Base-by-base conservation (phyloP, 164 flowering plant genomes). In the Warburgia ugandensis region DNA sequence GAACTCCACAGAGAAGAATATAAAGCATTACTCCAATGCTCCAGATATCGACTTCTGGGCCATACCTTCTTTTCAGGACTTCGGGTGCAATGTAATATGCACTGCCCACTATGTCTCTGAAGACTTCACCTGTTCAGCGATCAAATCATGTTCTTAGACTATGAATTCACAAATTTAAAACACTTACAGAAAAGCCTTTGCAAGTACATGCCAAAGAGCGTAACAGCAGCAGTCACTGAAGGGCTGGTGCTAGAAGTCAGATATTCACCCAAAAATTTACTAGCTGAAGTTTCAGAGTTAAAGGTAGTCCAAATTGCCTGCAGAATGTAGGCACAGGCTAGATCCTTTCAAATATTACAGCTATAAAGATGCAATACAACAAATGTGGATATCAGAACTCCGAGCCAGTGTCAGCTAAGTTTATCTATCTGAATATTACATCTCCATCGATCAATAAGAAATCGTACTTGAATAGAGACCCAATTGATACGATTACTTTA, bases 1-100 rank as follows among this genome's bases (percentile, higher is more conserved):
- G 96, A 66, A 81, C 89, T 20, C 96, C 92, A 67, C 58, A 60
- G 0, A 86, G 74, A 56, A 84, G 83, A 57, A 86, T 86, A 51
- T 75, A 86, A 35, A 86, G 49, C 83, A 86, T 86, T 46, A 86
- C 92, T 11, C 92, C 96, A 20, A 80, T 63, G 56, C 92, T 84
- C 96, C 92, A 81, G 22, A 84, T 81, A 68, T 83, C 92, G 12
- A 73, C 84, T 58, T 86, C 92, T 19, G 86, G 88, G 29, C 95
- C 95, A 58, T 86, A 86, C 62, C 47, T 77, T 55, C 92, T 73
- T 71, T 73, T 81, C 72, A 86, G 59, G 44, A 83, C 92, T 58
- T 86, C 92, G 0, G 95, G 95, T n/a, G 95, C 95, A 35, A 86
- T 77, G 64, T 86, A 86, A 58, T 86, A 86, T 48, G 91, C 89